Percentiles rank a stretch among this genome's conserved stretches.
Conservation (phyloP, 176 grass and related monocot genomes). For the Microstegium vimineum region DNA sequence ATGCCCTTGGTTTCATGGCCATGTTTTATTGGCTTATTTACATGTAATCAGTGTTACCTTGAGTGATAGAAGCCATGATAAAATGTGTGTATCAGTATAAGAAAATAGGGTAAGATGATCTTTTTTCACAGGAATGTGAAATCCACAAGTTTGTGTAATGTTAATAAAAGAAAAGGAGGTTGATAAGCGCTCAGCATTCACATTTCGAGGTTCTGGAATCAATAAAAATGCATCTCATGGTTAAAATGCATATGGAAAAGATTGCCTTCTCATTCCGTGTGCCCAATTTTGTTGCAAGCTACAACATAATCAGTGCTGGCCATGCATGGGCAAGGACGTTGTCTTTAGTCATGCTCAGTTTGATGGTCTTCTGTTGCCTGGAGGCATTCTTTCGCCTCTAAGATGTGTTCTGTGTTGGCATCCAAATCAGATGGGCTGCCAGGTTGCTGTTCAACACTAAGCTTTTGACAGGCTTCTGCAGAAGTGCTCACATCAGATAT, state of each 20-base stretch:
- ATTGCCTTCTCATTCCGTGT: not conserved
- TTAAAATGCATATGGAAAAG: not conserved
- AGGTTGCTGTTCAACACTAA: conserved; percentile 27
- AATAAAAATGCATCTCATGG: not conserved
- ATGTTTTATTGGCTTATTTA: not conserved
- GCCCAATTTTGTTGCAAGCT: not conserved
- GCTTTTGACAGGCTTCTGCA: conserved; percentile 52
- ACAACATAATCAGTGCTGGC: not conserved
- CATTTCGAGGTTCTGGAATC: not conserved
- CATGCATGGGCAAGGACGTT: not conserved
- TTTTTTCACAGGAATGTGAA: not conserved
- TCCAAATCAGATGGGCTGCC: conserved; percentile 7
- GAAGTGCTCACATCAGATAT: conserved; percentile 38
- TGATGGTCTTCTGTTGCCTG: not conserved
- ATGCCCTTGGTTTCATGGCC: not conserved
- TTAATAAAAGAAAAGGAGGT: not conserved
- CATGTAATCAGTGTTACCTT: not conserved
- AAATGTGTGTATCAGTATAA: not conserved
- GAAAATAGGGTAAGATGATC: not conserved
- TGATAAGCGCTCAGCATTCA: not conserved
- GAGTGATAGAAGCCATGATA: not conserved
- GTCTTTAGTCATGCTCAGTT: not conserved
- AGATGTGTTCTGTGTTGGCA: not conserved
- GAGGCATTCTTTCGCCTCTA: not conserved
- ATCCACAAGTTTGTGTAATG: not conserved